phyloP scores from a whole-genome alignment of 257 asterid species.

The Solanum sparsipilum region DNA sequence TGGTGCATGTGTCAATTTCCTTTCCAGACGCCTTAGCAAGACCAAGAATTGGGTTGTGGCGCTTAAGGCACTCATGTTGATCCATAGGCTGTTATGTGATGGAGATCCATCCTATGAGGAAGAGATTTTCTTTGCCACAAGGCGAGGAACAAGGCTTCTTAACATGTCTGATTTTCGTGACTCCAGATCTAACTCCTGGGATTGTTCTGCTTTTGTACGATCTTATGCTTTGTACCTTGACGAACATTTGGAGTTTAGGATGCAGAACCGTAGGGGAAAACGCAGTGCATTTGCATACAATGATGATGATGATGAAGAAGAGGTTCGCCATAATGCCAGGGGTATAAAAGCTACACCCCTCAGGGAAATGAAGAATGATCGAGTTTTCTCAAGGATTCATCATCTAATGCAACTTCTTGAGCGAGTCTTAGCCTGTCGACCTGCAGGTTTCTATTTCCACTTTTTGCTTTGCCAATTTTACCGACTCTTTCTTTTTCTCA shows the following conservation, averaged over 20 bases:
- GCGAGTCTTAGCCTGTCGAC: constrained; percentile 59
- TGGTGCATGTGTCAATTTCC: constrained; percentile 50
- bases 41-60: constrained; percentile 94
- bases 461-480: not conserved
- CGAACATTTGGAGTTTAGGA: constrained; percentile 65
- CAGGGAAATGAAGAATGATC: constrained; percentile 33
- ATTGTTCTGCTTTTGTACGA: constrained; percentile 75
- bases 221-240: constrained; percentile 70
- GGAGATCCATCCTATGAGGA: constrained; percentile 72
- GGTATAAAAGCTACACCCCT: constrained; percentile 21
- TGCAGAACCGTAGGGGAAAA: constrained; percentile 63
- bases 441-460: constrained; percentile 36
- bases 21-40: constrained; percentile 72
- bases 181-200: constrained; percentile 63
- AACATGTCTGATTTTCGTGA: constrained; percentile 87
- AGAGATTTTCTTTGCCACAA: constrained; percentile 81
- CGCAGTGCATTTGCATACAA: constrained; percentile 26
- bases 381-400: constrained; percentile 29
- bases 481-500: no score
- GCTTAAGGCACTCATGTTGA: constrained; percentile 63
- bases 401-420: constrained; percentile 64
- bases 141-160: constrained; percentile 87
- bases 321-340: constrained; percentile 7
- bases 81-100: constrained; percentile 66
- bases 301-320: constrained; percentile 24